phyloP scores from a whole-genome alignment of 768 basidiomycete species.

The Udeniomyces megalosporus region DNA sequence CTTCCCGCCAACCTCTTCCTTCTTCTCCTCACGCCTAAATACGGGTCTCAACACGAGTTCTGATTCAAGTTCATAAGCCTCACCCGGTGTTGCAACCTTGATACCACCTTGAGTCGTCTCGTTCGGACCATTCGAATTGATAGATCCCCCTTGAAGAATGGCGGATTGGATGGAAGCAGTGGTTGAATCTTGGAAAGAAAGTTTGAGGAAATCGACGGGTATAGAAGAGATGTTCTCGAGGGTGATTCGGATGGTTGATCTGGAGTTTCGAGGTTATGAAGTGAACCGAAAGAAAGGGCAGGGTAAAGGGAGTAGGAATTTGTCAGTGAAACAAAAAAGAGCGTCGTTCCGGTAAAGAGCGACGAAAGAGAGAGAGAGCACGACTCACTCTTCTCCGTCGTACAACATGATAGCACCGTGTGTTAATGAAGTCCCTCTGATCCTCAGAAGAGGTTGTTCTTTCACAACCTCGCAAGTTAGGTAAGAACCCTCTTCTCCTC shows the following conservation, averaged over 20 bases:
- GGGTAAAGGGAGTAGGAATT: too few relatives aligned
- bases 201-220: constrained; percentile 66
- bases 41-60: constrained; percentile 59
- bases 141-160: constrained; percentile 46
- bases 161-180: constrained; percentile 57
- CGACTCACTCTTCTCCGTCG: constrained; percentile 69
- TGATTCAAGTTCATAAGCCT: constrained; percentile 80
- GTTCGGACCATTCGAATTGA: too few relatives aligned
- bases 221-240: constrained; percentile 76
- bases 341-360: too few relatives aligned
- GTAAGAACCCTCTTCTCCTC: constrained; percentile 31
- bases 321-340: neutral
- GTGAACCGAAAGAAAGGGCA: neutral
- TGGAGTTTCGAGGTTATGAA: constrained; percentile 29
- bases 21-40: constrained; percentile 50
- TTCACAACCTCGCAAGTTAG: constrained; percentile 70
- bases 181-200: constrained; percentile 83
- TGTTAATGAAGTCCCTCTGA: constrained; percentile 72
- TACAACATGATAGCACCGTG: constrained; percentile 92
- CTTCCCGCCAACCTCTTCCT: constrained; percentile 26
- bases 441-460: constrained; percentile 71
- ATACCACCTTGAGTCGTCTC: too few relatives aligned
- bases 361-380: neutral
- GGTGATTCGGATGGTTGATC: constrained; percentile 67
- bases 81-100: too few relatives aligned